Percentiles rank a stretch among this genome's conserved stretches.
Conservation (phyloP, 2,329 filamentous ascomycete genomes). For the Pseudopyrenochaeta lycopersici region DNA sequence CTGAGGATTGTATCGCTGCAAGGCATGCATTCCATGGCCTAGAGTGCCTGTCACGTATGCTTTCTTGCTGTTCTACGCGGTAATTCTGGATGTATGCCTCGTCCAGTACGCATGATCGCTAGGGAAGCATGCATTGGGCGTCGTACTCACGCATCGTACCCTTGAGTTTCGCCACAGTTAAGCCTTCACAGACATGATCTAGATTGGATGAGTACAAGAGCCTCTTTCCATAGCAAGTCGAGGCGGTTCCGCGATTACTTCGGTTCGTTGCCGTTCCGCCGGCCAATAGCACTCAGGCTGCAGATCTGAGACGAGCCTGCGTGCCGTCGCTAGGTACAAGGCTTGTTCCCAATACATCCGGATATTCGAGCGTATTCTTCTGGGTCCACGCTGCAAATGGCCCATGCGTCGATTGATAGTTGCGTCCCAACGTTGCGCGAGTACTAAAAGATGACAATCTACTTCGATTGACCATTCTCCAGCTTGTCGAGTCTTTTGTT, state of each 20-base stretch:
- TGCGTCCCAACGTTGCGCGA: slow-evolving; percentile 22
- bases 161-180: slow-evolving; percentile 37
- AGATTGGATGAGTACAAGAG: slow-evolving; percentile 39
- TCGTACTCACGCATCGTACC: slow-evolving; percentile 22
- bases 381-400: slow-evolving; percentile 35
- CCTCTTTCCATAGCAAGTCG: slow-evolving; percentile 33
- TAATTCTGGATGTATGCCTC: slow-evolving; percentile 24
- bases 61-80: slow-evolving; percentile 25
- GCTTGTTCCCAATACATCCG: slow-evolving; percentile 48
- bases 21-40: slow-evolving; percentile 28
- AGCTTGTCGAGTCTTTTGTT: slow-evolving; percentile 20
- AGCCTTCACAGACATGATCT: slow-evolving; percentile 36
- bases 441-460: slow-evolving; percentile 51
- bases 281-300: slow-evolving; percentile 37
- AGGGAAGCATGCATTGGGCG: slow-evolving; percentile 18
- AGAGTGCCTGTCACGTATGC: slow-evolving; percentile 31
- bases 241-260: slow-evolving; percentile 37
- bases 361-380: slow-evolving; percentile 43
- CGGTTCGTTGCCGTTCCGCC: slow-evolving; percentile 43
- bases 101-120: slow-evolving; percentile 12
- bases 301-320: slow-evolving; percentile 41
- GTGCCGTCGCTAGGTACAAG: slow-evolving; percentile 48
- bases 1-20: slow-evolving; percentile 22
- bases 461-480: slow-evolving; percentile 30
- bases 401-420: slow-evolving; percentile 40